Evolutionary conservation across 2,329 filamentous ascomycete species (phyloP).

Genomic region (Lomentospora prolificans): DNA sequence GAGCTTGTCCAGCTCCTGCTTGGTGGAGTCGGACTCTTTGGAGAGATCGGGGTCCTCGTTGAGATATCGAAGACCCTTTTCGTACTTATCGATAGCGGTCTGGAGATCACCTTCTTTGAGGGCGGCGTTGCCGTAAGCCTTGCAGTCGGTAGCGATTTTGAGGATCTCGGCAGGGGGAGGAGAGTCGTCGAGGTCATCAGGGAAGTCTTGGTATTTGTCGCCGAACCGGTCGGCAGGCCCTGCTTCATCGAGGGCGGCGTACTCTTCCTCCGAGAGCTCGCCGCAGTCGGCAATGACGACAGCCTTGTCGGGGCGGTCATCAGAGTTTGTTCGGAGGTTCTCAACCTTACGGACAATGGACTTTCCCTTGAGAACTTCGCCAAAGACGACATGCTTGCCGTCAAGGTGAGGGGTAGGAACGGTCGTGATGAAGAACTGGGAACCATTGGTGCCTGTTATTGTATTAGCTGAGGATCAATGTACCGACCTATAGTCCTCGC

Average conservation of each 20-base stretch:
- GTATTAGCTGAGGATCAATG: slow-evolving; percentile 1
- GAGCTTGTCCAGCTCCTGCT: slow-evolving; percentile 57
- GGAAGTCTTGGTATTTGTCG: slow-evolving; percentile 91
- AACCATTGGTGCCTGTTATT: slow-evolving; percentile 73
- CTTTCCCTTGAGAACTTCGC: slow-evolving; percentile 88
- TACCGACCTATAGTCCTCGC: too few species aligned
- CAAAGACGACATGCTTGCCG: slow-evolving; percentile 95
- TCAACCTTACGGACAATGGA: slow-evolving; percentile 84
- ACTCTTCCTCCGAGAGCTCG: slow-evolving; percentile 62
- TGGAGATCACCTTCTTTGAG: slow-evolving; percentile 71
- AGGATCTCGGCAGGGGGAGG: slow-evolving; percentile 54
- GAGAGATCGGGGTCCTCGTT: slow-evolving; percentile 74
- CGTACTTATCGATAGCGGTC: slow-evolving; percentile 79
- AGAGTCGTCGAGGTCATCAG: slow-evolving; percentile 62
- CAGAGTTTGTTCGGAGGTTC: slow-evolving; percentile 62
- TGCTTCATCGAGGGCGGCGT: slow-evolving; percentile 41
- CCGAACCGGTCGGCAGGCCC: slow-evolving; percentile 71
- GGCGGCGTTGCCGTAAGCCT: slow-evolving; percentile 84
- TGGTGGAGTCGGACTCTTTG: slow-evolving; percentile 58
- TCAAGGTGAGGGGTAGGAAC: slow-evolving; percentile 92
- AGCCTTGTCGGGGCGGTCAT: slow-evolving; percentile 69
- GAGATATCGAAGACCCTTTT: slow-evolving; percentile 83
- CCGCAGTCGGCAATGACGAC: slow-evolving; percentile 76
- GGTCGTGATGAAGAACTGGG: slow-evolving; percentile 97
- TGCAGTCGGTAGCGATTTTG: slow-evolving; percentile 74